Percentiles rank a stretch among this genome's conserved stretches.
phyloP scores from a whole-genome alignment of 768 basidiomycete species.

The Suillus luteus region DNA sequence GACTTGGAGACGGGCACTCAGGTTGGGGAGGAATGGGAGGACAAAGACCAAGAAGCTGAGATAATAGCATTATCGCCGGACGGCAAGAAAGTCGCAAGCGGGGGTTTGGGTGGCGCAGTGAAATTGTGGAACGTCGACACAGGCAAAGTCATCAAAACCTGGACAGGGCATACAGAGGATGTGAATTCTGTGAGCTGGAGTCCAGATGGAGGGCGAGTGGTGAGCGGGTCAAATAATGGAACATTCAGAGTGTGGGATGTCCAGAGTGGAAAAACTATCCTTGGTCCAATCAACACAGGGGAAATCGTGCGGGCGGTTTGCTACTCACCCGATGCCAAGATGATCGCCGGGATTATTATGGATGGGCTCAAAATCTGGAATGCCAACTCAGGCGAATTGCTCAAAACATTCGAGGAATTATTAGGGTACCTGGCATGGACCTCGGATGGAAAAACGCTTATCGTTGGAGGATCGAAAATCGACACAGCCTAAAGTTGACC shows the following conservation, averaged over 20 bases:
- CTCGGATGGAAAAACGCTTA: neutral
- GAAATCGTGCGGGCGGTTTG: neutral
- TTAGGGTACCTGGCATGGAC: neutral
- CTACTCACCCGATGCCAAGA: neutral
- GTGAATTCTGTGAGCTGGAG: neutral
- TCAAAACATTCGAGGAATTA: neutral
- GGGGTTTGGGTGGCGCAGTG: neutral
- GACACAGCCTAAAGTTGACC: neutral
- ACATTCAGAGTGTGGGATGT: neutral
- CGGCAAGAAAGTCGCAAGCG: neutral
- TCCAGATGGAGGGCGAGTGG: neutral
- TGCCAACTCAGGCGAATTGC: neutral
- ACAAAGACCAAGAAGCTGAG: neutral
- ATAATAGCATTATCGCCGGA: neutral
- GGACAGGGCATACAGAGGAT: neutral
- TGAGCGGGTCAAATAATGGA: neutral
- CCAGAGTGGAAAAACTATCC: neutral
- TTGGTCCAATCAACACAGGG: neutral
- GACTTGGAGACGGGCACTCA: neutral
- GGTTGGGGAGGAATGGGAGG: neutral
- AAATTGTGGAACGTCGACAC: neutral
- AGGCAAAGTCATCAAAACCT: neutral
- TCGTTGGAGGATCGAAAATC: neutral
- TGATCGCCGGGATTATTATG: neutral
- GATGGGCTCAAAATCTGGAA: neutral